Percentiles rank a stretch among this genome's conserved stretches.
phyloP scores from a whole-genome alignment of 1,284 basidiomycete genomes.

The Cutaneotrichosporon sp. region DNA sequence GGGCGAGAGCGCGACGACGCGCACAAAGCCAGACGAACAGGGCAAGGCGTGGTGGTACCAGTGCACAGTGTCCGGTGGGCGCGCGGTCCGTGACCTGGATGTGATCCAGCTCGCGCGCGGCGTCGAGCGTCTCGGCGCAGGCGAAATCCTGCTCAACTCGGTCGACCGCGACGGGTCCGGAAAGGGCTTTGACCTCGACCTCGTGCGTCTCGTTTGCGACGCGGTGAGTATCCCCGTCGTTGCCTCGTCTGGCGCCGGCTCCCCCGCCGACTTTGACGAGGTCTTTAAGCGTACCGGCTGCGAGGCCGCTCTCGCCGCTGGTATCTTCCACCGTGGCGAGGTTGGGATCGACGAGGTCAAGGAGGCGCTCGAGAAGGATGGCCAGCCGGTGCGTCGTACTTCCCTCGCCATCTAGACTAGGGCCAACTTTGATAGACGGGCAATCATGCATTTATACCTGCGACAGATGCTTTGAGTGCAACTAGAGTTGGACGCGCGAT shows the following conservation, averaged over 20 bases:
- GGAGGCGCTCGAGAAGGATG: conserved; percentile 52
- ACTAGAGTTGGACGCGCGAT: no score
- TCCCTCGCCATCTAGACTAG: conserved; percentile 7
- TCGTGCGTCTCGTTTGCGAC: conserved; percentile 69
- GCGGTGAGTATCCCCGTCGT: conserved; percentile 86
- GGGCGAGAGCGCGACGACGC: conserved; percentile 51
- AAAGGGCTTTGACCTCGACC: conserved; percentile 82
- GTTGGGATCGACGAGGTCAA: conserved; percentile 69
- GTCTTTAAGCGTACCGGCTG: conserved; percentile 74
- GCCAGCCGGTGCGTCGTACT: conserved; percentile 48
- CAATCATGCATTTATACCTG: no score
- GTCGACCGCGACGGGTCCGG: conserved; percentile 96
- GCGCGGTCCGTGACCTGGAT: conserved; percentile 81
- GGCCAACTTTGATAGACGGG: no score
- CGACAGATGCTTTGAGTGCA: no score
- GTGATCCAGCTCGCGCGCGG: conserved; percentile 86
- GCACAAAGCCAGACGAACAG: conserved; percentile 55
- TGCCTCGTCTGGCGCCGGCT: conserved; percentile 88
- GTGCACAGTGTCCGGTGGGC: conserved; percentile 91
- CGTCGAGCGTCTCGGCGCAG: conserved; percentile 83
- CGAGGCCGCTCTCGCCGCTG: conserved; percentile 92
- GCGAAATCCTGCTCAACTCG: conserved; percentile 91
- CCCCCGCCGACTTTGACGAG: conserved; percentile 72
- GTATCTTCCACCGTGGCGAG: conserved; percentile 92
- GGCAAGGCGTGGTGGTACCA: conserved; percentile 97